Evolutionary conservation across 2,329 filamentous ascomycete genomes (phyloP).

Genomic region (Coniella lustricola): DNA sequence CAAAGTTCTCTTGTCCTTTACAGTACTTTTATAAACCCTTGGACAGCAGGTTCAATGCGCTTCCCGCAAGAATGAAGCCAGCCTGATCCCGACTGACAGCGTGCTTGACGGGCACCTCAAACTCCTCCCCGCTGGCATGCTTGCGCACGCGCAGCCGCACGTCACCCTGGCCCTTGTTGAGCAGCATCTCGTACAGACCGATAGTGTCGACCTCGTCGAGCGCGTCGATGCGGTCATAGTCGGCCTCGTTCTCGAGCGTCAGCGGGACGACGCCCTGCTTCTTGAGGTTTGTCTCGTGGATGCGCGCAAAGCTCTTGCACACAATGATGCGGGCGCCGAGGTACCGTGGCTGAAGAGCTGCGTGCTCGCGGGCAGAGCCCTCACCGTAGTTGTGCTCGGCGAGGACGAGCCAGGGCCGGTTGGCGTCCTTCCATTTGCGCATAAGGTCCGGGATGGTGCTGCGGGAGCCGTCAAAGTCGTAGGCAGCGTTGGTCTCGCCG

Average conservation of each 20-base stretch:
- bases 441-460: constrained; percentile 84
- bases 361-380: constrained; percentile 79
- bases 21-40: constrained; percentile 32
- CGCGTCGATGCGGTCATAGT: constrained; percentile 78
- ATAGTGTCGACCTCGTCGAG: constrained; percentile 79
- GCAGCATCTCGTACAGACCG: constrained; percentile 76
- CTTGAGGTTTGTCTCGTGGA: constrained; percentile 91
- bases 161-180: constrained; percentile 68
- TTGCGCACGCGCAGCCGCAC: constrained; percentile 63
- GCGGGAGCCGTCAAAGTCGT: constrained; percentile 70
- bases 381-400: constrained; percentile 97
- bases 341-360: constrained; percentile 77
- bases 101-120: constrained; percentile 73
- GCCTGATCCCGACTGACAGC: constrained; percentile 86
- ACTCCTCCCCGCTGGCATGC: constrained; percentile 52
- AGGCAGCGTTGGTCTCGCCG: constrained; percentile 84
- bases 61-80: constrained; percentile 85
- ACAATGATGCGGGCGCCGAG: constrained; percentile 78
- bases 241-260: constrained; percentile 79
- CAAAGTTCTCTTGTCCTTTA: background rate
- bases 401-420: constrained; percentile 82
- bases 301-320: constrained; percentile 75
- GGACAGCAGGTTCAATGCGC: constrained; percentile 83
- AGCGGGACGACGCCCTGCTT: constrained; percentile 95
- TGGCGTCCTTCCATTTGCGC: constrained; percentile 69